Percentiles rank a stretch among this genome's conserved stretches.
Evolutionary conservation across 164 flowering plant genomes (phyloP).

Genomic region (Tetracentron sinense): DNA sequence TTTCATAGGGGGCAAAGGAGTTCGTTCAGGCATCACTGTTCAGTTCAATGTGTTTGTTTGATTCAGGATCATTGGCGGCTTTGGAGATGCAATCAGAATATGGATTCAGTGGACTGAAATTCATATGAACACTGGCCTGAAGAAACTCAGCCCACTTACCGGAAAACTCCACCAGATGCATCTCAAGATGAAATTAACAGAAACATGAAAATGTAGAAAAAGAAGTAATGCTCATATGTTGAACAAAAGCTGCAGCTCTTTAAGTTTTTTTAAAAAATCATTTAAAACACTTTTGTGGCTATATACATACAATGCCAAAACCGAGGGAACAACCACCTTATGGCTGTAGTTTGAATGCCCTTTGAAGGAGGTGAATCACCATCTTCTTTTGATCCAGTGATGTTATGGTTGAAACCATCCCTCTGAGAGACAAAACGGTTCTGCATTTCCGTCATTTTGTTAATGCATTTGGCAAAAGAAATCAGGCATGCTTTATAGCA

Average conservation of each 20-base stretch:
- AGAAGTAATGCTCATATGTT: not conserved
- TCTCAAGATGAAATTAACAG: not conserved
- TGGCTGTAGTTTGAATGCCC: slow-evolving; percentile 5
- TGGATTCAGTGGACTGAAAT: too few species aligned
- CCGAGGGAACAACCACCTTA: slow-evolving; percentile 11
- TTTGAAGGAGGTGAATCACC: not conserved
- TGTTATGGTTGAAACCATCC: not conserved
- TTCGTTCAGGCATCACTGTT: too few species aligned
- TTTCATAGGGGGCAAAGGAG: too few species aligned
- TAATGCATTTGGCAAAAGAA: not conserved
- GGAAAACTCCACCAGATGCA: too few species aligned
- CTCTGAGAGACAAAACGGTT: too few species aligned
- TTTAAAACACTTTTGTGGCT: not conserved
- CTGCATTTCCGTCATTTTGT: not conserved
- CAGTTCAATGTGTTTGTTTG: too few species aligned
- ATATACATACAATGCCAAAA: slow-evolving; percentile 17
- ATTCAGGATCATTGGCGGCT: too few species aligned
- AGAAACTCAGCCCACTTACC: too few species aligned
- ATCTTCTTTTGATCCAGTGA: not conserved
- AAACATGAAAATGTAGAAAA: too few species aligned
- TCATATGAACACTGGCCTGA: too few species aligned
- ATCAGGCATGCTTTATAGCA: not conserved
- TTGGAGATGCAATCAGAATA: too few species aligned
- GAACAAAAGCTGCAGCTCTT: not conserved
- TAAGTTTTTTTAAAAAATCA: not conserved